A percentile compares a stretch with the other conserved stretches of the same genome.
phyloP scores from a whole-genome alignment of 805 yeast genomes.

The Schwanniomyces yamadae region DNA sequence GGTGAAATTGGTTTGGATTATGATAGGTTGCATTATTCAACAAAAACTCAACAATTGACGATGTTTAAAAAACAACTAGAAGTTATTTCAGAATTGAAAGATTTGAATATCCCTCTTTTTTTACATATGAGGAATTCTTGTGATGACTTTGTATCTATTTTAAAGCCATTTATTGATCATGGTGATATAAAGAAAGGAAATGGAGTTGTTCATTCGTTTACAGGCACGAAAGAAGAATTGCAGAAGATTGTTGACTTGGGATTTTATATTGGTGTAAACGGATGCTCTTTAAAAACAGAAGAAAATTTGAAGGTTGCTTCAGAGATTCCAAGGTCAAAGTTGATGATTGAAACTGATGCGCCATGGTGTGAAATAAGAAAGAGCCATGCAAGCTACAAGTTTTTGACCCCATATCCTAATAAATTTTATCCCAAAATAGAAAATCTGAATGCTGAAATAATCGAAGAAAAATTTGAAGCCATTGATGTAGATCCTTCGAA shows the following conservation, averaged over 20 bases:
- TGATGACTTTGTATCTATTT: constrained; percentile 67
- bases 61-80: constrained; percentile 77
- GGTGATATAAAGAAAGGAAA: constrained; percentile 42
- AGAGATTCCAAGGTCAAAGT: constrained; percentile 63
- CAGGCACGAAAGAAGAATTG: constrained; percentile 74
- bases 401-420: constrained; percentile 56
- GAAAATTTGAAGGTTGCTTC: constrained; percentile 69
- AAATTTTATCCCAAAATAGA: constrained; percentile 47
- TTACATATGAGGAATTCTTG: constrained; percentile 87
- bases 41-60: constrained; percentile 60
- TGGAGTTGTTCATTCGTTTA: constrained; percentile 95
- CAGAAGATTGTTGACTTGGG: constrained; percentile 54
- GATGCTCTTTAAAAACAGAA: constrained; percentile 82
- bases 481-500: constrained; percentile 1
- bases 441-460: not conserved
- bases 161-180: constrained; percentile 59
- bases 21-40: constrained; percentile 79
- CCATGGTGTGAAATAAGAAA: constrained; percentile 97
- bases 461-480: constrained; percentile 8
- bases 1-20: constrained; percentile 97
- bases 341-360: constrained; percentile 91
- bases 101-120: constrained; percentile 69
- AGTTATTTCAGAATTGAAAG: constrained; percentile 43
- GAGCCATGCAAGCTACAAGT: constrained; percentile 71
- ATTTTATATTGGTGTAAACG: constrained; percentile 80